Base-by-base conservation (phyloP, 495 filamentous ascomycete genomes). In the Aspergillus cristatus region DNA sequence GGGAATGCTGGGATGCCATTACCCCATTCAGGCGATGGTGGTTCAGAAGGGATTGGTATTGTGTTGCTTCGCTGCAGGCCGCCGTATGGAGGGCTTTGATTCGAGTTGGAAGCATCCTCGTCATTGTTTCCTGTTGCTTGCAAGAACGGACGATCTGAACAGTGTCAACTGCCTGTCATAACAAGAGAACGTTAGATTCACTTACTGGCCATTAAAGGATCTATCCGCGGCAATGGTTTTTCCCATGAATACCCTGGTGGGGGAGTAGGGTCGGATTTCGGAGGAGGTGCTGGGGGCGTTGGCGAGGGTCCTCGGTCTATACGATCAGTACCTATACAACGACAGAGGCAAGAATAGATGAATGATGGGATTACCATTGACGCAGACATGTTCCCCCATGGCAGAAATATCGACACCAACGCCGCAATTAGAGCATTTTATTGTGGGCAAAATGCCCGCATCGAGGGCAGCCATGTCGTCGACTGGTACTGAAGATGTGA, bases 391-490 rank as follows among this genome's bases (percentile, higher is more conserved):
- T 47, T 98, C 89, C 29, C 87, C 91, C 86, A 98, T 85, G 50
- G 77, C 62, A 7, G 83, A 80, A 47, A 98, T 96, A 53, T 90
- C 84, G 42, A 97, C 86, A 55, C 91, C 76, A 24, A 66, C 62
- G 32, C 78, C 79, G 55, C 91, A 98, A 57, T 72, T 82, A 34
- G 93, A 97, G 68, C 91, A 98, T 77, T 95, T 97, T 60, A 98
- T 87, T 14, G 79, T 79, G 51, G 90, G 88, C 68, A 98, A 70
- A 35, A 89, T 78, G 65, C 75, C 78, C 65, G 50, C 45, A 35
- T 57, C 44, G 45, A 55, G 53, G 14, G 43, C 41, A 18, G 55
- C 48, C 41, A 52, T 57, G 20, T 24, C 20, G 20, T 24, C 20
- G 20, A 4, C 20, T 24, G 4, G 20, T 8, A 8, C 22, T 36